Evolutionary conservation across 371 early-diverging fungal genomes (phyloP).

Genomic region (Encephalitozoon romaleae): DNA sequence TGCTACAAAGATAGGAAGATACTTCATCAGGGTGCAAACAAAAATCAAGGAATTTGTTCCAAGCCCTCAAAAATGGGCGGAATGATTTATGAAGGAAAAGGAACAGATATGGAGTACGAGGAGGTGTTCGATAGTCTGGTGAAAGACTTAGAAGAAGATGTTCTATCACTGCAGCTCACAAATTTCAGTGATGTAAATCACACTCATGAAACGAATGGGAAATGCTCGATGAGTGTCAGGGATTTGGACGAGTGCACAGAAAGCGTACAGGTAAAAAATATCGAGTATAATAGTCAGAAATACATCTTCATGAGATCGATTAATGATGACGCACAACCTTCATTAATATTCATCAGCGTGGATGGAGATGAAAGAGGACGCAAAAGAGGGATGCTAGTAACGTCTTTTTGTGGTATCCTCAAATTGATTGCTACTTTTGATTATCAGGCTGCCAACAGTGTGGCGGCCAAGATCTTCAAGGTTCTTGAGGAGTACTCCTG

Average conservation of each 20-base stretch:
- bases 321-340: neutral
- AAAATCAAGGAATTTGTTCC: neutral
- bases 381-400: conserved; percentile 33
- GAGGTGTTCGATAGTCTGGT: conserved; percentile 6
- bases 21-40: conserved; percentile 7
- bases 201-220: neutral
- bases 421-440: conserved; percentile 12
- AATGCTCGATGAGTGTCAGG: neutral
- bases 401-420: conserved; percentile 1
- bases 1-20: neutral
- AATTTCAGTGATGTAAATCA: neutral
- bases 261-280: neutral
- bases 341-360: neutral
- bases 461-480: conserved; percentile 17
- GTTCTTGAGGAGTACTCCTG: conserved; percentile 6
- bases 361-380: conserved; percentile 2
- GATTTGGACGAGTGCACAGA: neutral
- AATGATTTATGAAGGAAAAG: neutral
- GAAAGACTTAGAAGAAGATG: neutral
- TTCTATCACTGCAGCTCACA: conserved; percentile 12
- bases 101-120: neutral
- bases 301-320: conserved; percentile 11
- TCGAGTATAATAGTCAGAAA: conserved; percentile 12
- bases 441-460: neutral
- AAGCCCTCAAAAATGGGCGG: neutral